phyloP scores from a whole-genome alignment of 1,284 basidiomycete species.

The Omphalotus olearius region DNA sequence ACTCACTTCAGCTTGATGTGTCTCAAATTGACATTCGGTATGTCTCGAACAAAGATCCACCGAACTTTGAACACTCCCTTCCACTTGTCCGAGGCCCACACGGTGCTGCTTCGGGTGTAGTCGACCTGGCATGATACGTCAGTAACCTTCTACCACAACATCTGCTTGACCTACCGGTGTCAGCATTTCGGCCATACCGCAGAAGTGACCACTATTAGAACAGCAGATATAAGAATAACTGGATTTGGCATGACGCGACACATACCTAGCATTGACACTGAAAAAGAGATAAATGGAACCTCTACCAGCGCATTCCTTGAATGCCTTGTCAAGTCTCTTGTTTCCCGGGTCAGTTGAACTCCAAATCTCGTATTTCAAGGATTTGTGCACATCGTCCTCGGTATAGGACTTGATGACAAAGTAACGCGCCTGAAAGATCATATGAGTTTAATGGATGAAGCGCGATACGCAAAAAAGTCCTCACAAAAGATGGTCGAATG shows the following conservation, averaged over 20 bases:
- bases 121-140: conserved; percentile 48
- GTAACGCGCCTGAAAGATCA: conserved; percentile 64
- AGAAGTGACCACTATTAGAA: conserved; percentile 89
- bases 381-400: conserved; percentile 97
- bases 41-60: conserved; percentile 95
- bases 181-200: conserved; percentile 95
- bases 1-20: conserved; percentile 81
- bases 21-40: conserved; percentile 81
- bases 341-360: conserved; percentile 94
- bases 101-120: conserved; percentile 82
- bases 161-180: conserved; percentile 56
- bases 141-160: background rate
- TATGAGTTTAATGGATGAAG: conserved; percentile 5
- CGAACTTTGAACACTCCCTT: conserved; percentile 94
- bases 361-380: conserved; percentile 96
- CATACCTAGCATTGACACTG: conserved; percentile 83
- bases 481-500: conserved; percentile 70
- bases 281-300: conserved; percentile 96
- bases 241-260: background rate
- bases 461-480: conserved; percentile 21
- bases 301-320: conserved; percentile 81
- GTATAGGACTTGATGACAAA: conserved; percentile 99
- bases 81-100: conserved; percentile 99
- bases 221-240: conserved; percentile 5
- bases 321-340: conserved; percentile 92